Evolutionary conservation across 306 rosid species (phyloP), one percentile per base, ranked within the genome.

Genomic region (Trifolium subterraneum): DNA sequence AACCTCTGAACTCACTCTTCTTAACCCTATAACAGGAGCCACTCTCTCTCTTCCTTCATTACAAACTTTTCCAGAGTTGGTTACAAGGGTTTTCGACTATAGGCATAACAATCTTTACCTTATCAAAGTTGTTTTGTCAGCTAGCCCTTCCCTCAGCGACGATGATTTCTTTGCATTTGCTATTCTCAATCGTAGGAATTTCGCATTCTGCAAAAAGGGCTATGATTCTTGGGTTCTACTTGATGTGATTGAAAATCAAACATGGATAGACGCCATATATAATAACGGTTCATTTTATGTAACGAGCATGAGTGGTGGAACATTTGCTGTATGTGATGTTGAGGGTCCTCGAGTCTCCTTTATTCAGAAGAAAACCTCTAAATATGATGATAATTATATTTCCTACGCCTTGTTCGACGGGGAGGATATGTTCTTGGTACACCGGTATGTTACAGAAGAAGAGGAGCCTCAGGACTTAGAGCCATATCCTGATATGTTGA

Each of bases 11-110:
- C 45, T 39, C 4, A 44, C 1, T 44, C 50, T 44, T 44, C 0
- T 44, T 44, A 44, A 44, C 50, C 50, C 50, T 12, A 4, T 44
- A 44, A 44, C 50, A 13, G 4, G n/a, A 1, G n/a, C 50, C 16
- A 44, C 50, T 11, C n/a, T 44, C 50, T 44, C 50, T 44, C 50
- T 44, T 44, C 50, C 50, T 11, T 44, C 50, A 10, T 5, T 44
- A n/a, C 15, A 44, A 1, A 22, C 87, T 55, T 87, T 88, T 64
- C 96, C 96, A 27, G 74, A 79, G 76, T 87, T 90, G 11, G 81
- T 74, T 51, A 7, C 9, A 16, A 7, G 2, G 18, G 36, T 75
- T 47, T 88, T 88, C 72, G 76, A 56, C 18, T 93, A 88, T 33
- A 79, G n/a, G n/a, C n/a, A 2, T 88, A 90, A 23, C 86, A 84